Evolutionary conservation across 176 grass and related monocot species (phyloP).

Genomic region (Eleusine indica): DNA sequence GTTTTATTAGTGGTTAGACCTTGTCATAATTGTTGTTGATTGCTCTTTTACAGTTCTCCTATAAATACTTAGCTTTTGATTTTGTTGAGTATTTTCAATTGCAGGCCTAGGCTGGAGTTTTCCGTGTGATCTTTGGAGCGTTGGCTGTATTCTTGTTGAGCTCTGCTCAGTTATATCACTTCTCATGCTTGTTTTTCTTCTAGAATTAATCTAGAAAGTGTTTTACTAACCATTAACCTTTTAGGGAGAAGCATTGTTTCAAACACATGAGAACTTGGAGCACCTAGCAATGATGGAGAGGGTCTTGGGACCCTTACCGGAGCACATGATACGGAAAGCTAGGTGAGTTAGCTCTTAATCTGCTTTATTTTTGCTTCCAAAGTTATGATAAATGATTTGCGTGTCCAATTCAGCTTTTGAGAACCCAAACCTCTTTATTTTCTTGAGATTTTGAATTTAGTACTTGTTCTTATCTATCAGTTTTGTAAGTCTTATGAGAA

Average conservation of each 20-base stretch:
- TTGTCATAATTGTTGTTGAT: slow-evolving; percentile 24
- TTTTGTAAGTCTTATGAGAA: not conserved
- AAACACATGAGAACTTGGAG: slow-evolving; percentile 93
- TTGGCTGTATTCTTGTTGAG: slow-evolving; percentile 91
- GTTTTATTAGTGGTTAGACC: slow-evolving; percentile 25
- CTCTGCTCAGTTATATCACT: slow-evolving; percentile 80
- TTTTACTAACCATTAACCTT: slow-evolving; percentile 36
- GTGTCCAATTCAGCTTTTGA: slow-evolving; percentile 20
- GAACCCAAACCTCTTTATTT: slow-evolving; percentile 19
- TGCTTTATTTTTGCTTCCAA: not conserved
- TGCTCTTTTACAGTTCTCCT: slow-evolving; percentile 21
- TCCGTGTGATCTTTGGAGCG: slow-evolving; percentile 93
- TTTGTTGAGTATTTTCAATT: slow-evolving; percentile 42
- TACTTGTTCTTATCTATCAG: not conserved
- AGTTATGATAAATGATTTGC: not conserved
- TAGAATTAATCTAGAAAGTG: slow-evolving; percentile 10
- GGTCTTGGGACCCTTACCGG: slow-evolving; percentile 84
- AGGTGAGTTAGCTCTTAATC: slow-evolving; percentile 44
- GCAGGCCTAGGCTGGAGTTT: slow-evolving; percentile 91
- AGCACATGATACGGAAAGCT: slow-evolving; percentile 81
- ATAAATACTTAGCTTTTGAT: slow-evolving; percentile 26
- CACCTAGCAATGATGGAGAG: slow-evolving; percentile 98
- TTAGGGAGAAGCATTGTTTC: slow-evolving; percentile 93
- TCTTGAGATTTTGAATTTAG: not conserved
- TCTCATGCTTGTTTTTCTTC: slow-evolving; percentile 30